A percentile compares a stretch with the other conserved stretches of the same genome.
Conservation (phyloP, 306 rosid species). For the Fragaria ananassa region DNA sequence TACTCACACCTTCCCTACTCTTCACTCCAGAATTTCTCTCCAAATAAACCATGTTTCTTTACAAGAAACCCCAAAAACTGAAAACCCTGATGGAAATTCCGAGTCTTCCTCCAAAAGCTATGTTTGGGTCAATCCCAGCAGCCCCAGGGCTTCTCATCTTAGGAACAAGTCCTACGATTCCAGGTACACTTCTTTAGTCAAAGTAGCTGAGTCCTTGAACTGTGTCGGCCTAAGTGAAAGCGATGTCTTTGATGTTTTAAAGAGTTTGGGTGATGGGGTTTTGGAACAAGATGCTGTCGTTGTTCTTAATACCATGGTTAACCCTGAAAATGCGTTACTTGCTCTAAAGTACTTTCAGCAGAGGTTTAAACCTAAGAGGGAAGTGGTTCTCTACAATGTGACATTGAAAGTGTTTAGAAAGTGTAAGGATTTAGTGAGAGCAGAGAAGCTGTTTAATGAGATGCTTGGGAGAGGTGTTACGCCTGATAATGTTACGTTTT, state of each 20-base stretch:
- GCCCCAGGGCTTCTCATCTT: slow-evolving; percentile 75
- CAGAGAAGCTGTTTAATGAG: slow-evolving; percentile 80
- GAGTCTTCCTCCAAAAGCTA: slow-evolving; percentile 41
- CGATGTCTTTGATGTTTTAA: slow-evolving; percentile 43
- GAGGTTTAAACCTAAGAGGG: slow-evolving; percentile 32
- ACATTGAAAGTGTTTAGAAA: slow-evolving; percentile 60
- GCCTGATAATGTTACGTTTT: slow-evolving; percentile 73
- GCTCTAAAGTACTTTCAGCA: slow-evolving; percentile 49
- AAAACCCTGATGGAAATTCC: slow-evolving; percentile 34
- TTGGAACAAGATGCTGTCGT: slow-evolving; percentile 51
- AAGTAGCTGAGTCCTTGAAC: slow-evolving; percentile 54
- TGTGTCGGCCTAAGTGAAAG: slow-evolving; percentile 39
- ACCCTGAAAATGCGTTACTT: slow-evolving; percentile 47
- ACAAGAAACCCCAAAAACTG: slow-evolving; percentile 31
- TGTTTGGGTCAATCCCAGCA: slow-evolving; percentile 87
- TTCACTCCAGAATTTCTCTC: slow-evolving; percentile 38
- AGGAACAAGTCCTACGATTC: slow-evolving; percentile 49
- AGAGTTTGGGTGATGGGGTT: slow-evolving; percentile 36
- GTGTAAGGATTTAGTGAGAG: slow-evolving; percentile 51
- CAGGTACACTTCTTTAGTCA: slow-evolving; percentile 52
- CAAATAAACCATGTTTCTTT: slow-evolving; percentile 53
- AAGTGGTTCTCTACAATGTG: slow-evolving; percentile 63
- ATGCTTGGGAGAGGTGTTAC: slow-evolving; percentile 60
- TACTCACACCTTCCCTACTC: not conserved
- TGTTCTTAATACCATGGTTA: slow-evolving; percentile 54